Conservation (phyloP, 768 basidiomycete genomes). For the Tricholoma saponaceum region DNA sequence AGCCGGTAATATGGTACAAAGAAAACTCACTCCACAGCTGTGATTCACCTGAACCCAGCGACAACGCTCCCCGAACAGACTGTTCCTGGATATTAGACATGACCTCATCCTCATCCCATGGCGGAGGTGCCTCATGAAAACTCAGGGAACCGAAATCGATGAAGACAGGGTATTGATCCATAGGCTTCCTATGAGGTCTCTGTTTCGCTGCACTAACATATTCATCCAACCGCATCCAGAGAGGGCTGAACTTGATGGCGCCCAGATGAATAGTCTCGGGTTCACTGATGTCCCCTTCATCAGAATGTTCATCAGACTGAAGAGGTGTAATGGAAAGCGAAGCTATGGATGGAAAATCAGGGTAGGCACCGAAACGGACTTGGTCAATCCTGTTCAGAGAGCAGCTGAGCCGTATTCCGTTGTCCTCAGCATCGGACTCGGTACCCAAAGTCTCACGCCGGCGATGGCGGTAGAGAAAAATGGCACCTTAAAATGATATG, state of each 20-base stretch:
- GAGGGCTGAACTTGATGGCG: slow-evolving; percentile 18
- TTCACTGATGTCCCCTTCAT: slow-evolving; percentile 14
- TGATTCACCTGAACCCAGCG: slow-evolving; percentile 24
- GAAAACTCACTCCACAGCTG: slow-evolving; percentile 30
- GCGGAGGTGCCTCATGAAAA: slow-evolving; percentile 21
- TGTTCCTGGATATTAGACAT: slow-evolving; percentile 21
- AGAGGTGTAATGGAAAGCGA: slow-evolving; percentile 16
- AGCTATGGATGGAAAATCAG: slow-evolving; percentile 23
- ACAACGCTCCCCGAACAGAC: slow-evolving; percentile 26
- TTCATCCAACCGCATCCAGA: slow-evolving; percentile 25
- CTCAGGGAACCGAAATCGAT: slow-evolving; percentile 41
- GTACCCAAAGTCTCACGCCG: slow-evolving; percentile 30
- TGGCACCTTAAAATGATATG: slow-evolving; percentile 27
- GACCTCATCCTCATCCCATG: slow-evolving; percentile 5
- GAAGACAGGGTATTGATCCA: slow-evolving; percentile 23
- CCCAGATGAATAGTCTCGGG: slow-evolving; percentile 27
- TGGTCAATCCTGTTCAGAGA: slow-evolving; percentile 36
- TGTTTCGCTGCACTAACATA: slow-evolving; percentile 25
- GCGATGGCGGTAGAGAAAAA: slow-evolving; percentile 43
- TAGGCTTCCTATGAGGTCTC: slow-evolving; percentile 12
- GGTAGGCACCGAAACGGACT: slow-evolving; percentile 17
- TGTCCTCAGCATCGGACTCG: slow-evolving; percentile 21
- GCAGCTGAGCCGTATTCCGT: slow-evolving; percentile 42
- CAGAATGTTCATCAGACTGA: slow-evolving; percentile 13
- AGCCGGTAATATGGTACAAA: not conserved